Evolutionary conservation across 148 eudicot species (phyloP).

Genomic region (Polygonum maritimum): DNA sequence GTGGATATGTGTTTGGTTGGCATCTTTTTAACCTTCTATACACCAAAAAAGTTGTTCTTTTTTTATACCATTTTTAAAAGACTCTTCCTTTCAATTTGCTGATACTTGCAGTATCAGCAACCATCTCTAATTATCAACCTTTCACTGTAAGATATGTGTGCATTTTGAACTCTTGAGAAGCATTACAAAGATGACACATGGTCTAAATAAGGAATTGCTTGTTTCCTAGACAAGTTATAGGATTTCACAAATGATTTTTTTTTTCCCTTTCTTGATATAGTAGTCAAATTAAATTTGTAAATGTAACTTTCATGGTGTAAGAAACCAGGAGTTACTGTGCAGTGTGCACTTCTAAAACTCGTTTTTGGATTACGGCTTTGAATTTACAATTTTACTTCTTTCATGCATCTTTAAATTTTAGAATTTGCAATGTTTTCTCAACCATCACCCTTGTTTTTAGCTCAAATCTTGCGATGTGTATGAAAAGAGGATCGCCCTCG

Average conservation of each 20-base stretch:
- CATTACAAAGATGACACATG: background rate
- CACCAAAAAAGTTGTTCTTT: background rate
- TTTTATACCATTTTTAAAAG: background rate
- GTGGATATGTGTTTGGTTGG: slow-evolving; percentile 8
- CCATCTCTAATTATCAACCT: background rate
- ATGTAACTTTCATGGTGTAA: background rate
- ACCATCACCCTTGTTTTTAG: too few relatives aligned
- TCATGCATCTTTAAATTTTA: background rate
- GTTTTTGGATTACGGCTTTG: background rate
- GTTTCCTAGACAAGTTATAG: background rate
- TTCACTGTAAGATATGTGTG: background rate
- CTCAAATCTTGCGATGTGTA: too few relatives aligned
- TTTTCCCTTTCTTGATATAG: too few relatives aligned
- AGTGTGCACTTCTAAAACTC: background rate
- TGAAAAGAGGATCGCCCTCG: too few relatives aligned
- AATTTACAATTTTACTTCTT: background rate
- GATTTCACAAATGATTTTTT: too few relatives aligned
- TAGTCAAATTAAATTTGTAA: background rate
- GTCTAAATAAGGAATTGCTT: background rate
- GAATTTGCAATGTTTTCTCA: too few relatives aligned
- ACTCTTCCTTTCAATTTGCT: background rate
- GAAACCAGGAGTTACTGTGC: background rate
- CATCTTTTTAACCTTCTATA: slow-evolving; percentile 3
- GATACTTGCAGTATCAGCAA: slow-evolving; percentile 5
- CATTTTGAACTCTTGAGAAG: background rate